Base-by-base conservation (phyloP, 1,284 basidiomycete genomes). In the Cryptococcus sp. region DNA sequence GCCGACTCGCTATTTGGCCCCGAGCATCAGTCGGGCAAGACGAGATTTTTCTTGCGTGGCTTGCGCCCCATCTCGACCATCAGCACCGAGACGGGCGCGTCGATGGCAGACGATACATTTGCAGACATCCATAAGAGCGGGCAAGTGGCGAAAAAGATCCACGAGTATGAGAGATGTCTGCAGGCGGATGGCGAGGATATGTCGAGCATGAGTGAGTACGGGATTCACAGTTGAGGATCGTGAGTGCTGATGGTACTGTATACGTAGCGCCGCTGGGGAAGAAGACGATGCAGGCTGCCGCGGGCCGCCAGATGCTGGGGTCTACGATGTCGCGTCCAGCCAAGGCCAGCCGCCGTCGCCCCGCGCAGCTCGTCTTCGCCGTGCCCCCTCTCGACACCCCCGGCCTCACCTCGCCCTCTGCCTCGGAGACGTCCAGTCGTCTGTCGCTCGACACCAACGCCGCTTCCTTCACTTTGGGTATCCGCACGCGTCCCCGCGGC, bases 1-100 rank as follows among this genome's bases (percentile, higher is more conserved):
- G 0, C 66, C 79, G 85, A 87, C 47, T 87, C 83, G 0, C 79
- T 89, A 46, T 90, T 89, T 62, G 86, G 84, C 40, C 49, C 48
- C 13, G 56, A 57, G 28, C 46, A 51, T 8, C 44, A 46, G 18
- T 35, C 53, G 4, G 23, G 37, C n/a, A 43, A 44, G 6, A 48
- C 56, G 3, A 23, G 50, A 16, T 71, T 72, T 57, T 60, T 63
- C 56, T 62, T 73, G 46, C 64, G 63, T 23, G 65, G 64, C 21
- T 50, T 65, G n/a, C 37, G 69, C 35, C 69, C 68, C 0, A 44
- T 67, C 4, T 73, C 71, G 1, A 57, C 46, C 11, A 46, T 66
- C 37, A 62, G 59, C 50, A 62, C 59, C 16, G 54, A 51, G 37
- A 53, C 61, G 4, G 59, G 43, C 51, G 57, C 36, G n/a, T 51